phyloP scores from a whole-genome alignment of 352 stramenopile genomes.

The Thalassiosira hispida region DNA sequence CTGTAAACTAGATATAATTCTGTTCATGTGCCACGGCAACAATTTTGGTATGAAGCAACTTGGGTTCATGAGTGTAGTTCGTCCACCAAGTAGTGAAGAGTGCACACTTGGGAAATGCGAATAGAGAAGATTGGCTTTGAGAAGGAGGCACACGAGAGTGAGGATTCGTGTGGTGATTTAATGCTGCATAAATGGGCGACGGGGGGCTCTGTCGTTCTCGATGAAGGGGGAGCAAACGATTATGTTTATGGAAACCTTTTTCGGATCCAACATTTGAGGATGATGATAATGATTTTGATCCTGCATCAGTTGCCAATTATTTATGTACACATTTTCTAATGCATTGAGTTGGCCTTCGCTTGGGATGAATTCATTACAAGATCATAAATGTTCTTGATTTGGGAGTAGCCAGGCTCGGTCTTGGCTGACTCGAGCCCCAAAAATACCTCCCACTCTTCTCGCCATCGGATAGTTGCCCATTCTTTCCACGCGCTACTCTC shows the following conservation, averaged over 20 bases:
- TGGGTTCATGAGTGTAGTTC: constrained; percentile 92
- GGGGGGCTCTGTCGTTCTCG: constrained; percentile 48
- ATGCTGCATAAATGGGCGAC: constrained; percentile 77
- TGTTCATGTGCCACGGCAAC: constrained; percentile 72
- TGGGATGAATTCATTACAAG: constrained; percentile 44
- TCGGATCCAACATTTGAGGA: constrained; percentile 6
- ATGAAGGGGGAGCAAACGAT: constrained; percentile 23
- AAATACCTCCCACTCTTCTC: constrained; percentile 53
- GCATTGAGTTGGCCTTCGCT: constrained; percentile 14
- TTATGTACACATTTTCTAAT: too few relatives aligned
- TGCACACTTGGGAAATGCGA: constrained; percentile 80
- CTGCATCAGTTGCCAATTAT: constrained; percentile 28
- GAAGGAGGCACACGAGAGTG: constrained; percentile 16
- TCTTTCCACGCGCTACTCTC: constrained; percentile 45
- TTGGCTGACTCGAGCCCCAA: constrained; percentile 46
- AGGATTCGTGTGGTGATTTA: constrained; percentile 65
- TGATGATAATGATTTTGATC: constrained; percentile 33
- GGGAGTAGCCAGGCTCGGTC: constrained; percentile 42
- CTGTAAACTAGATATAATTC: constrained; percentile 78
- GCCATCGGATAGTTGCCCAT: constrained; percentile 59
- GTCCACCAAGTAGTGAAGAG: constrained; percentile 93
- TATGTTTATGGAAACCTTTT: constrained; percentile 25
- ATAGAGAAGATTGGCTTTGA: constrained; percentile 61
- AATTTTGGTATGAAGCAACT: constrained; percentile 57
- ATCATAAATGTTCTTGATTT: constrained; percentile 62